phyloP scores from a whole-genome alignment of 345 rosid genomes.

The Luvunga scandens region DNA sequence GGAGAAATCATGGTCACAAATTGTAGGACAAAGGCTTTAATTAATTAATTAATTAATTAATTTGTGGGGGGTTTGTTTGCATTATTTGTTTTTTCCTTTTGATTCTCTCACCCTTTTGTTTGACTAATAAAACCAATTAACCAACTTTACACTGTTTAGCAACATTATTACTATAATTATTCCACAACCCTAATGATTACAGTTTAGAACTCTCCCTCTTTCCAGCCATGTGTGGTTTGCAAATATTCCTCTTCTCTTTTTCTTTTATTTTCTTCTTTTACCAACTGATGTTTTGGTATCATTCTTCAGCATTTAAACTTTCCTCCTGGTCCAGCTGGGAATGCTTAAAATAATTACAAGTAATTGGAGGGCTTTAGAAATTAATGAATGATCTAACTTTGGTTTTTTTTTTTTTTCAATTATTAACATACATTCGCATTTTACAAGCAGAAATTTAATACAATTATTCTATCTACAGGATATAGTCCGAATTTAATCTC shows the following conservation, averaged over 20 bases:
- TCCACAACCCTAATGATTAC: constrained; percentile 24
- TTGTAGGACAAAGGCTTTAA: neutral
- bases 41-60: neutral
- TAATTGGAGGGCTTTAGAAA: neutral
- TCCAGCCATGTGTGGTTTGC: constrained; percentile 1
- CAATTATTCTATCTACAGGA: too few relatives aligned
- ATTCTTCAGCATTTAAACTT: constrained; percentile 19
- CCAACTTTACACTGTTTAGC: constrained; percentile 20
- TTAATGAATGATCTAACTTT: neutral
- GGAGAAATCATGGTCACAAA: constrained; percentile 11
- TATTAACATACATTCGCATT: too few relatives aligned
- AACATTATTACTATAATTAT: constrained; percentile 18
- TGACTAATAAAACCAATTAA: constrained; percentile 18
- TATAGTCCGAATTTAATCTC: too few relatives aligned
- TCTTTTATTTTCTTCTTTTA: neutral
- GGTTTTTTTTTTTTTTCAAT: neutral
- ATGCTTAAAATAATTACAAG: neutral
- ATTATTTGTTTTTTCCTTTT: neutral
- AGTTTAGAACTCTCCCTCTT: neutral
- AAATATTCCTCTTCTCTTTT: neutral
- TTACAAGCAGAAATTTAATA: too few relatives aligned
- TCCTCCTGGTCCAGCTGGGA: neutral
- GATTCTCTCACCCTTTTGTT: constrained; percentile 12
- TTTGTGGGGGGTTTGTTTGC: neutral
- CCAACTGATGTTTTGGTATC: constrained; percentile 8